Evolutionary conservation across 768 basidiomycete genomes (phyloP).

Genomic region (Mycena chlorophos): DNA sequence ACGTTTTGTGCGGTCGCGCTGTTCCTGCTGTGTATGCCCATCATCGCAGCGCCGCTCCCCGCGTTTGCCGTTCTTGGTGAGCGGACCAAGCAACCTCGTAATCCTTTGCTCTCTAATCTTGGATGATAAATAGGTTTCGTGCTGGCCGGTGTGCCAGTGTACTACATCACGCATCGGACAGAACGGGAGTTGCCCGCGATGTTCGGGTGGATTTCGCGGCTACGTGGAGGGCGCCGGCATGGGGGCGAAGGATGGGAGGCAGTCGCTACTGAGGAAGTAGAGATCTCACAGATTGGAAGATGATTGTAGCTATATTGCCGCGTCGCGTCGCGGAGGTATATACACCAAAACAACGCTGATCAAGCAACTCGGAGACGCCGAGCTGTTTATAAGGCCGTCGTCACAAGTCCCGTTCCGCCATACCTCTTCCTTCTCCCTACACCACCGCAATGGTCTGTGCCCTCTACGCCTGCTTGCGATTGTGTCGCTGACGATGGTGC

Average conservation of each 20-base stretch:
- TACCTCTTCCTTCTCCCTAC: background rate
- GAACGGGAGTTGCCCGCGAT: constrained; percentile 42
- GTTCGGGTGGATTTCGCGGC: constrained; percentile 48
- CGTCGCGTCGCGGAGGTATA: background rate
- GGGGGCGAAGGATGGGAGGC: constrained; percentile 73
- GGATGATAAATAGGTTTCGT: constrained; percentile 60
- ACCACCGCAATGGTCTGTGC: constrained; percentile 15
- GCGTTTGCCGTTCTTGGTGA: constrained; percentile 84
- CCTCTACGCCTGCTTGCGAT: background rate
- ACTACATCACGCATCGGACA: constrained; percentile 69
- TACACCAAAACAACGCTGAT: background rate
- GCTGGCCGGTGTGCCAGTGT: constrained; percentile 76
- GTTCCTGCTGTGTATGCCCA: constrained; percentile 90
- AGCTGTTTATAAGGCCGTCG: constrained; percentile 14
- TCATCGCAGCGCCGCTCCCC: constrained; percentile 89
- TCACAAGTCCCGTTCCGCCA: background rate
- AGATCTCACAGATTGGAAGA: constrained; percentile 52
- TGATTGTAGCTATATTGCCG: background rate
- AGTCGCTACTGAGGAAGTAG: constrained; percentile 72
- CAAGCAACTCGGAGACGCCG: background rate
- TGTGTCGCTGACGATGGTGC: constrained; percentile 9
- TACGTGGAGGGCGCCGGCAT: constrained; percentile 53
- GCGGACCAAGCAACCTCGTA: too few relatives aligned
- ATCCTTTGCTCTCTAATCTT: constrained; percentile 4
- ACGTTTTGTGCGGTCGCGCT: constrained; percentile 87